Evolutionary conservation across 169 alveolate species (phyloP).

Genomic region (Theileria parva): DNA sequence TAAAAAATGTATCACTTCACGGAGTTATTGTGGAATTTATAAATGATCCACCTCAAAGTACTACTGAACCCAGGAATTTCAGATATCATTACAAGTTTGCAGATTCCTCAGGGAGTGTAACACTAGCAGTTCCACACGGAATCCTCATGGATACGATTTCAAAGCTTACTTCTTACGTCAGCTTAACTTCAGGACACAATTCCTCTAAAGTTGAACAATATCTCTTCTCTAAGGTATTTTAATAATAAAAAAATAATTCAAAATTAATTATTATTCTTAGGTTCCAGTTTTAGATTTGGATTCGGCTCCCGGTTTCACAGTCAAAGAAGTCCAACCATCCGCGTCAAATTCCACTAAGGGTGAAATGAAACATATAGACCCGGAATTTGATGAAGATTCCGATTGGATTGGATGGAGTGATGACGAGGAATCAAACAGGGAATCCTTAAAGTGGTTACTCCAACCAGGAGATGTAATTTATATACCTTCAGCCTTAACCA

Average conservation of each 20-base stretch:
- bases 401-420: constrained; percentile 67
- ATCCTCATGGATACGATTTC: constrained; percentile 68
- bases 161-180: constrained; percentile 27
- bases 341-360: constrained; percentile 36
- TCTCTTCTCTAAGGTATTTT: constrained; percentile 42
- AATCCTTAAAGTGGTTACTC: constrained; percentile 67
- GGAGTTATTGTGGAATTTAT: constrained; percentile 71
- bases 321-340: constrained; percentile 35
- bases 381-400: constrained; percentile 50
- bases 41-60: constrained; percentile 78
- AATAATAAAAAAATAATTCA: not conserved
- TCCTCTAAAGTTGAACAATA: constrained; percentile 22
- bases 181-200: constrained; percentile 42
- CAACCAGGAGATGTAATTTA: constrained; percentile 75
- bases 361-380: constrained; percentile 17
- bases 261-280: not conserved
- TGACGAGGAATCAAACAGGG: constrained; percentile 26
- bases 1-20: constrained; percentile 59
- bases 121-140: constrained; percentile 72
- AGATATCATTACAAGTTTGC: constrained; percentile 74
- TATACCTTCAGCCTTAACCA: constrained; percentile 65
- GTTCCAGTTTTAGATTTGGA: constrained; percentile 5
- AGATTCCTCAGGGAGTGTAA: constrained; percentile 69
- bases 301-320: constrained; percentile 59
- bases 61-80: constrained; percentile 57